Percentiles rank a stretch among this genome's conserved stretches.
Conservation (phyloP, 1,284 basidiomycete species). For the Pascua sp. region DNA sequence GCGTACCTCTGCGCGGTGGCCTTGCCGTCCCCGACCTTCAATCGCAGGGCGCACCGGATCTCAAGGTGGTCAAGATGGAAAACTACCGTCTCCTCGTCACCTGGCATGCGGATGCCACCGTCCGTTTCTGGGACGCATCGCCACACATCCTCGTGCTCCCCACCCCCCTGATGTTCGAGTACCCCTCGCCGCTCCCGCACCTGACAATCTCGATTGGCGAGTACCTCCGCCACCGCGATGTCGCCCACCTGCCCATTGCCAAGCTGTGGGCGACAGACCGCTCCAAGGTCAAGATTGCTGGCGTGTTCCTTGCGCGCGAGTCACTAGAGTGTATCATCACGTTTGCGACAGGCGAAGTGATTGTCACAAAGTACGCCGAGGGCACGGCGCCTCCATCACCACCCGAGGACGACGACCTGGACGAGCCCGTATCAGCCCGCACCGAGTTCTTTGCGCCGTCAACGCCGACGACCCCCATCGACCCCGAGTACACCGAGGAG, state of each 20-base stretch:
- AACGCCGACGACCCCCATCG: conserved; percentile 5
- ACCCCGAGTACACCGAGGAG: conserved; percentile 30
- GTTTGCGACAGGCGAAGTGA: conserved; percentile 63
- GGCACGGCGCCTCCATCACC: conserved; percentile 10
- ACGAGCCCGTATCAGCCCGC: conserved; percentile 8
- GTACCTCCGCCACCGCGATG: conserved; percentile 48
- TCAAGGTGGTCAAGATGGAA: conserved; percentile 53
- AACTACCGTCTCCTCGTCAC: conserved; percentile 66
- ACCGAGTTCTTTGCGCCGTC: conserved; percentile 2
- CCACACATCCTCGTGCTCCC: conserved; percentile 60
- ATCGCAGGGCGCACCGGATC: conserved; percentile 42
- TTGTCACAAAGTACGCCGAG: conserved; percentile 59
- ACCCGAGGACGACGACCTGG: conserved; percentile 26
- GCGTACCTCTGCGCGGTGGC: conserved; percentile 45
- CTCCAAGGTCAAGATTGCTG: conserved; percentile 52
- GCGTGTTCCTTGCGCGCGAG: conserved; percentile 60
- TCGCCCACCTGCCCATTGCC: conserved; percentile 41
- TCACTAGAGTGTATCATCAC: conserved; percentile 65
- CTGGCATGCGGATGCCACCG: conserved; percentile 61
- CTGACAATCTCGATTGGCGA: conserved; percentile 62
- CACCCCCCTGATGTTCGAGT: conserved; percentile 54
- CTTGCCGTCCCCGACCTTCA: conserved; percentile 45
- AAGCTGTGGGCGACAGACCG: conserved; percentile 44
- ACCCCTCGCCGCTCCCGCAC: conserved; percentile 60
- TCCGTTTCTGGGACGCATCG: conserved; percentile 57